Conservation (phyloP, 2,329 filamentous ascomycete genomes). For the Leptographium galeiforme region DNA sequence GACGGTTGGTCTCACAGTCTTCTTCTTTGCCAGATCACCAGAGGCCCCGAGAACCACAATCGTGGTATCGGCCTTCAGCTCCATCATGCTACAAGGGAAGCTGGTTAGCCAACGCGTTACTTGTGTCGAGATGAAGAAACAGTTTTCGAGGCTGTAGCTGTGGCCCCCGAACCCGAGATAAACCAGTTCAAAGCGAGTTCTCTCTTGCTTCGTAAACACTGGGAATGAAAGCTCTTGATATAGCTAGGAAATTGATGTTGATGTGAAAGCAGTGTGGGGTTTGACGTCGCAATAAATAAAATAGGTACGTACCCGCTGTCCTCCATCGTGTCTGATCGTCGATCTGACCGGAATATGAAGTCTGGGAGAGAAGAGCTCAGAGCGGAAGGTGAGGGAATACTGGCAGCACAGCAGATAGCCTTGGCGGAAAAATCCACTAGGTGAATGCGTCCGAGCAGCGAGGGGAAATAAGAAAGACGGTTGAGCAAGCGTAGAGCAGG, state of each 20-base stretch:
- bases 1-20: slow-evolving; percentile 52
- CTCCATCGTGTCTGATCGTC: neutral
- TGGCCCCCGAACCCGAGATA: too few relatives aligned
- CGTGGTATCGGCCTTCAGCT: slow-evolving; percentile 97
- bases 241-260: too few relatives aligned
- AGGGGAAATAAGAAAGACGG: neutral
- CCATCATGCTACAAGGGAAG: slow-evolving; percentile 50
- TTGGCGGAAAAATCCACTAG: neutral
- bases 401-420: neutral
- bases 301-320: neutral
- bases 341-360: neutral
- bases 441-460: neutral
- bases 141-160: too few relatives aligned
- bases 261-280: neutral
- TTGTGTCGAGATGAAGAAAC: neutral
- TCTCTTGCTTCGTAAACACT: too few relatives aligned
- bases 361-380: neutral
- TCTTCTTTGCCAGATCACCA: slow-evolving; percentile 98
- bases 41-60: slow-evolving; percentile 95
- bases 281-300: neutral
- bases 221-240: too few relatives aligned
- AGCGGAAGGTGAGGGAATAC: neutral
- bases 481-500: neutral
- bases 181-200: too few relatives aligned
- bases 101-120: neutral